Evolutionary conservation across 2,329 filamentous ascomycete genomes (phyloP).

Genomic region (Penicillium sp.): DNA sequence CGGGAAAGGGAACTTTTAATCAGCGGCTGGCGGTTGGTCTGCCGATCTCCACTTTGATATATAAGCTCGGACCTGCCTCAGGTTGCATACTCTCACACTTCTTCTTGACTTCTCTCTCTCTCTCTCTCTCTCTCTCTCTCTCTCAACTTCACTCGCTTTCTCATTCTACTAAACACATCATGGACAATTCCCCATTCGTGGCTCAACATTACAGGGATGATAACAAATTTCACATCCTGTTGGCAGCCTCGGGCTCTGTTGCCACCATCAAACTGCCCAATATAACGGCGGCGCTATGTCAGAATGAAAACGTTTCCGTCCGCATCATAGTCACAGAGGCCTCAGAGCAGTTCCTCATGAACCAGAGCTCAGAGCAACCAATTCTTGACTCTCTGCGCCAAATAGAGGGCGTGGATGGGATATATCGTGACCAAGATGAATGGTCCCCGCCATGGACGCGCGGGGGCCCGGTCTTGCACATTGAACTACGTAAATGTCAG

Average conservation of each 20-base stretch:
- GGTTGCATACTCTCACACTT: background rate
- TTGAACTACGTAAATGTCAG: slow-evolving; percentile 68
- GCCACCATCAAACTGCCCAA: slow-evolving; percentile 81
- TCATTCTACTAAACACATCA: background rate
- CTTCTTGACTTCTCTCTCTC: background rate
- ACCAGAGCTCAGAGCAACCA: slow-evolving; percentile 77
- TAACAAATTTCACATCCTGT: slow-evolving; percentile 43
- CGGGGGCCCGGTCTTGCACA: slow-evolving; percentile 81
- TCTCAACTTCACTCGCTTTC: no score
- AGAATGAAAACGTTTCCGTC: slow-evolving; percentile 64
- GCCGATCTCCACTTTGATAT: slow-evolving; percentile 14
- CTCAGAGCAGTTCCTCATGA: slow-evolving; percentile 73
- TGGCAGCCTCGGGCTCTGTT: slow-evolving; percentile 72
- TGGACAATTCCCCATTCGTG: slow-evolving; percentile 14
- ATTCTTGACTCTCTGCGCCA: slow-evolving; percentile 58
- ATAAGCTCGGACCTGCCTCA: background rate
- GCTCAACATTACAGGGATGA: slow-evolving; percentile 24
- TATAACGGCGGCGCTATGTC: slow-evolving; percentile 57
- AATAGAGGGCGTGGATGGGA: slow-evolving; percentile 72
- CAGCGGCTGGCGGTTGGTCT: slow-evolving; percentile 11
- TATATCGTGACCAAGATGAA: slow-evolving; percentile 84
- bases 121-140: background rate
- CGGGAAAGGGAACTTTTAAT: slow-evolving; percentile 10
- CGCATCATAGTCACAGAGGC: slow-evolving; percentile 78
- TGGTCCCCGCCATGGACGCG: slow-evolving; percentile 78